Conservation (phyloP, 495 filamentous ascomycete genomes). For the Aspergillus ostianus region DNA sequence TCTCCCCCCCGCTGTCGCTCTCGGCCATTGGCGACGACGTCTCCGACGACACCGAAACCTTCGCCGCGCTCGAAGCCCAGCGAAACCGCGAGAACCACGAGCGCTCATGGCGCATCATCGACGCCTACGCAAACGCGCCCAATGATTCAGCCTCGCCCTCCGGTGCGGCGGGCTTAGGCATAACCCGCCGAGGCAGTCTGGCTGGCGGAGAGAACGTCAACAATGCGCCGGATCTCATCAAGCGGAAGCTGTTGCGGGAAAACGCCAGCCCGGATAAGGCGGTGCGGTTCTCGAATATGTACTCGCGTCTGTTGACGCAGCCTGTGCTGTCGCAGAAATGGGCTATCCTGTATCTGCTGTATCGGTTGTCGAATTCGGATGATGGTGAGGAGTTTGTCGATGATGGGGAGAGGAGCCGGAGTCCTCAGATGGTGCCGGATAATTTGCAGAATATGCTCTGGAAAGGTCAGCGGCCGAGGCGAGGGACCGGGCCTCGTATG, state of each 20-base stretch:
- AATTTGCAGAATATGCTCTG: conserved; percentile 39
- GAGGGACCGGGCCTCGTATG: conserved; percentile 17
- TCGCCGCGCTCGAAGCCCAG: conserved; percentile 44
- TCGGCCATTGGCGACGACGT: conserved; percentile 34
- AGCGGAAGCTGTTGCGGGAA: conserved; percentile 73
- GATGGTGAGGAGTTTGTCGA: conserved; percentile 24
- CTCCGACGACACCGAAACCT: conserved; percentile 40
- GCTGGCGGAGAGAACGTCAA: conserved; percentile 62
- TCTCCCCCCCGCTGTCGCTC: conserved; percentile 41
- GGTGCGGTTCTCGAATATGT: conserved; percentile 83
- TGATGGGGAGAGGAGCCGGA: conserved; percentile 33
- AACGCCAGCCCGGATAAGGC: conserved; percentile 79
- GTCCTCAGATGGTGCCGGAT: conserved; percentile 38
- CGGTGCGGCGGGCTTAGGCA: conserved; percentile 17
- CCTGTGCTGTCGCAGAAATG: conserved; percentile 94
- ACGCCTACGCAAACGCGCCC: conserved; percentile 28
- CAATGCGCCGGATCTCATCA: conserved; percentile 88
- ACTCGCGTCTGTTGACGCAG: conserved; percentile 79
- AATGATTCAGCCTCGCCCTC: conserved; percentile 32
- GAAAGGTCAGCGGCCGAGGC: conserved; percentile 26
- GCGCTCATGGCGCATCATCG: conserved; percentile 44
- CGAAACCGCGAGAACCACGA: conserved; percentile 42
- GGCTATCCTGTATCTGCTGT: conserved; percentile 89
- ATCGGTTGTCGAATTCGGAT: conserved; percentile 68
- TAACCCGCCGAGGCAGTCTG: conserved; percentile 34